Percentiles rank a stretch among this genome's conserved stretches.
These are phyloP conservation scores for Euphrasia confusa DNA, from an alignment of 257 asterid species.

Conservation along the genomic window DNA sequence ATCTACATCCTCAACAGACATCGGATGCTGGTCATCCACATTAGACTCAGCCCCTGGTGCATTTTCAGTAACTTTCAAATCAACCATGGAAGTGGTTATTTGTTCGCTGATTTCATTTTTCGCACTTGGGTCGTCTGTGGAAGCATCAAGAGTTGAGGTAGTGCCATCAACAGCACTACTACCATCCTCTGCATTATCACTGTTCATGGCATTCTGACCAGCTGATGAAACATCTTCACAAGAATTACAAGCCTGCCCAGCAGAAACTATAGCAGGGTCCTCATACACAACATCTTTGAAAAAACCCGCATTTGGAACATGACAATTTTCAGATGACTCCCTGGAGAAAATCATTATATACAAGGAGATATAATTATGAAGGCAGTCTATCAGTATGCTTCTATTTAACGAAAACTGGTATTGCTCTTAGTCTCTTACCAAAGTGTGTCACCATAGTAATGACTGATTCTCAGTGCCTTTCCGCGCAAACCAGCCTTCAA, in stretches of 20 bases:
- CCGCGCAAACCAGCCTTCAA: conserved; percentile 85
- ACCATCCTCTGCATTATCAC: conserved; percentile 34
- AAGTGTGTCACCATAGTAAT: conserved; percentile 74
- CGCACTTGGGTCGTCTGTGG: conserved; percentile 26
- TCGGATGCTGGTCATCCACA: conserved; percentile 43
- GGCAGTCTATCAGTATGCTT: conserved; percentile 1
- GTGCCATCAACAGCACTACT: conserved; percentile 31
- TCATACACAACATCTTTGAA: conserved; percentile 71
- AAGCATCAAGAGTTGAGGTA: conserved; percentile 28
- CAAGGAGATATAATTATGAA: conserved; percentile 11
- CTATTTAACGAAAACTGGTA: conserved; percentile 12
- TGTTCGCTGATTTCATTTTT: conserved; percentile 46
- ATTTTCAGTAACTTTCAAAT: conserved; percentile 47
- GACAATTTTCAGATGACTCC: conserved; percentile 71
- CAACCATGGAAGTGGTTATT: conserved; percentile 41
- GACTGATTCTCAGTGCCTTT: conserved; percentile 76
- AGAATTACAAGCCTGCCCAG: conserved; percentile 45
- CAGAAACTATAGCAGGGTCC: conserved; percentile 63
- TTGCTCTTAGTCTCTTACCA: conserved; percentile 67
- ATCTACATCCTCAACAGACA: conserved; percentile 74
- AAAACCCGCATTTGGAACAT: conserved; percentile 91
- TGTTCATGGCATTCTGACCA: conserved; percentile 33
- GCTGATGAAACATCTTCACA: conserved; percentile 47
- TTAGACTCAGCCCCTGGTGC: conserved; percentile 37
- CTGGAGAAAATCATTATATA: conserved; percentile 33